Percentiles rank a stretch among this genome's conserved stretches.
These are phyloP conservation scores for Zangia roseola DNA, from an alignment of 768 basidiomycete genomes.

Conservation along the genomic window DNA sequence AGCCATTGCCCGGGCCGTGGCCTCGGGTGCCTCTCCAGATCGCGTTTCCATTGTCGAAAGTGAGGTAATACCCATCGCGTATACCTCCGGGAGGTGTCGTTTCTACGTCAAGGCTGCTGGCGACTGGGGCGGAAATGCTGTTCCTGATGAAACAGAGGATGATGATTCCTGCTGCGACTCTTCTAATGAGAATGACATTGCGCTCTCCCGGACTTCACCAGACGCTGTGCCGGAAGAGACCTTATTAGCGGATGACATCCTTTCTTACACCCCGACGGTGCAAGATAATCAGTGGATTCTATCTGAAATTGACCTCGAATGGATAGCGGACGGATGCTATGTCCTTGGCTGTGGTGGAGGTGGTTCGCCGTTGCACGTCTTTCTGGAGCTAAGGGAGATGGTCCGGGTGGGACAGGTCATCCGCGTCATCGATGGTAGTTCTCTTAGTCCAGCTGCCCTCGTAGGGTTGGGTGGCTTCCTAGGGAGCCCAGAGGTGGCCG, in stretches of 20 bases:
- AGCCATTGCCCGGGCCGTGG: conserved; percentile 44
- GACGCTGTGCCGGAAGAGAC: conserved; percentile 11
- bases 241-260: conserved; percentile 26
- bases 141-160: conserved; percentile 23
- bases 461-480: conserved; percentile 42
- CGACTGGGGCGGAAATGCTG: conserved; percentile 37
- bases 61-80: conserved; percentile 46
- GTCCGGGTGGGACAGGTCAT: conserved; percentile 47
- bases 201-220: not conserved
- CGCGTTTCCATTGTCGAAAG: conserved; percentile 55
- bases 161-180: not conserved
- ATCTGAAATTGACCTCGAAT: conserved; percentile 50
- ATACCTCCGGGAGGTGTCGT: conserved; percentile 33
- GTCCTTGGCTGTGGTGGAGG: conserved; percentile 65
- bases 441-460: conserved; percentile 42
- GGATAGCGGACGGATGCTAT: conserved; percentile 62
- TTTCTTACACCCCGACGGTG: conserved; percentile 39
- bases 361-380: conserved; percentile 53
- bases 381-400: conserved; percentile 50
- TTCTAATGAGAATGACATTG: conserved; percentile 3
- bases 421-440: conserved; percentile 44
- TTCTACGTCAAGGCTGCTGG: conserved; percentile 64
- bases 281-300: conserved; percentile 43
- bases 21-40: conserved; percentile 43
- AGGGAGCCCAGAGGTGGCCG: conserved; percentile 41